Evolutionary conservation across 495 filamentous ascomycete genomes (phyloP), one percentile per base, ranked within the genome.

Genomic region (Thermochaetoides thermophila): DNA sequence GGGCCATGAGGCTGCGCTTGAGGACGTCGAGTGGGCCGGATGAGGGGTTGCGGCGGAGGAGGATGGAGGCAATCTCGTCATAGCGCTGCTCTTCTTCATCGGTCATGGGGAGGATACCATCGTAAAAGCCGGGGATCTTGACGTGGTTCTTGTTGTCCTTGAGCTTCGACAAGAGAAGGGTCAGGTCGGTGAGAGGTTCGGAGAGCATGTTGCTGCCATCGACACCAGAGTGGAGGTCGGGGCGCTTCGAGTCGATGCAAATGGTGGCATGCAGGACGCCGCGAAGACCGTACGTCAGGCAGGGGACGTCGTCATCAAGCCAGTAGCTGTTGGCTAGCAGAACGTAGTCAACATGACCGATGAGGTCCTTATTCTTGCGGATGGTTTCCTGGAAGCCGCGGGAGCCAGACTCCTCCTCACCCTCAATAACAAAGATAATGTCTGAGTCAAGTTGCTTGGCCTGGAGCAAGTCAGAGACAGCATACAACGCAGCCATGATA

Each of bases 301-400:
- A 96, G 1, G 89, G 89, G 5, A 86, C 81, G 37, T 84, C 80
- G 49, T 97, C 89, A 50, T 95, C 84, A 2, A 97, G 67, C 89
- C 89, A 97, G 59, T 97, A 96, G 55, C 85, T 94, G 57, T 96
- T 96, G 0, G 89, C 89, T 4, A 96, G 57, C 1, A 97, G 57
- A 24, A 97, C 86, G 66, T 84, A 96, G 56, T 96, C 85, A 3
- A 96, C 71, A 11, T 81, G 64, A 2, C 89, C 89, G 40, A 97
- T 89, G 12, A 79, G 63, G n/a, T 72, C 64, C 50, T 89, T 89
- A 49, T 89, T 71, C 26, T 68, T 61, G 24, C 66, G 71, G 17
- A 97, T 73, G 0, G 81, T 78, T 37, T 84, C 67, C 34, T 78
- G 72, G 53, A 97, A 96, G 0, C 87, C 84, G 15, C 84, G 71